Conservation (phyloP, 768 basidiomycete genomes). For the Leucocoprinus birnbaumii region DNA sequence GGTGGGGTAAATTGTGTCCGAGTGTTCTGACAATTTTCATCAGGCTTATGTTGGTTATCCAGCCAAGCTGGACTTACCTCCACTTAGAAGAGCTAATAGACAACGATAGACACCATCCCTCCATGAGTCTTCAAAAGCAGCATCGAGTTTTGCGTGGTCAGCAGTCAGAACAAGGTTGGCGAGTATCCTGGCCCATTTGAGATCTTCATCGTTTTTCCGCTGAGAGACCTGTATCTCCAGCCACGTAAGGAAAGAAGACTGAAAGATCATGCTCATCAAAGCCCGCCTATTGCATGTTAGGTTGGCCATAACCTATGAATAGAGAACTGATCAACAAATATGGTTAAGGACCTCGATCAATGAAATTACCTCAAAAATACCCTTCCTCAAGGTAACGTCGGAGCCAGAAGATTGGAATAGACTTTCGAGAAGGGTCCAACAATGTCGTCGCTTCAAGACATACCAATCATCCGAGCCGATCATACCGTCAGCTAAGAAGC, state of each 20-base stretch:
- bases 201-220: constrained; percentile 31
- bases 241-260: constrained; percentile 76
- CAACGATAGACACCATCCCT: constrained; percentile 6
- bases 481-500: constrained; percentile 81
- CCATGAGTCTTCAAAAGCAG: neutral
- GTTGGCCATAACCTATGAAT: constrained; percentile 64
- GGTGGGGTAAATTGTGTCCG: neutral
- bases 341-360: constrained; percentile 6
- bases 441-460: constrained; percentile 75
- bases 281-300: constrained; percentile 70
- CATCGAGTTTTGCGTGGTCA: constrained; percentile 48
- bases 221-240: constrained; percentile 67
- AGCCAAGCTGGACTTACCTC: neutral
- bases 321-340: neutral
- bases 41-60: neutral
- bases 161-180: constrained; percentile 58
- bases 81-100: neutral
- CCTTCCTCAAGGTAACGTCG: constrained; percentile 49
- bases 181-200: constrained; percentile 65
- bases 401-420: constrained; percentile 66
- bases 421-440: constrained; percentile 86
- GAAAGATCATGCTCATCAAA: constrained; percentile 65
- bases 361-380: constrained; percentile 71
- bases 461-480: constrained; percentile 76
- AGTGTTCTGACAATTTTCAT: neutral